These are phyloP conservation scores for Lactarius deliciosus DNA, from an alignment of 768 basidiomycete species.

Conservation along the genomic window DNA sequence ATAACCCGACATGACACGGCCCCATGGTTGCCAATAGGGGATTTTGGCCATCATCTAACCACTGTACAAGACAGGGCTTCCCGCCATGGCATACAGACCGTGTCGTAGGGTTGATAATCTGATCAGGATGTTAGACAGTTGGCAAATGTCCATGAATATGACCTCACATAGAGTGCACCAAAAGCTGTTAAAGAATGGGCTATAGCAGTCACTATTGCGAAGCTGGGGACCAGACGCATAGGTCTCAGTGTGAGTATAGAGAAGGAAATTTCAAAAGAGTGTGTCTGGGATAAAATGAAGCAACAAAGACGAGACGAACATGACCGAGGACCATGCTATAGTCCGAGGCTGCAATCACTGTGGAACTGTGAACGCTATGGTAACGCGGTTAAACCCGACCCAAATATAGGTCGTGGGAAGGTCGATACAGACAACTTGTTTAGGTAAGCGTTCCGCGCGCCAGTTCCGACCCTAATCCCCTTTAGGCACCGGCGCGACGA, in stretches of 20 bases:
- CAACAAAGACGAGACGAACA: background rate
- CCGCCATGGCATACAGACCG: constrained; percentile 48
- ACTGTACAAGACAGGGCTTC: constrained; percentile 52
- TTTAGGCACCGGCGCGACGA: background rate
- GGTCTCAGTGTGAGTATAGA: background rate
- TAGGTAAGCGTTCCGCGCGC: background rate
- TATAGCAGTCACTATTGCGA: constrained; percentile 4
- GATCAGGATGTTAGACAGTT: background rate
- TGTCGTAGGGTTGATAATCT: constrained; percentile 19
- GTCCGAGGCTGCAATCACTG: background rate
- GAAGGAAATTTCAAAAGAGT: background rate
- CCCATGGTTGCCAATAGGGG: constrained; percentile 56
- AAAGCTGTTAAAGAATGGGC: constrained; percentile 1
- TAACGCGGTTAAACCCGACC: background rate
- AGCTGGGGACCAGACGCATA: constrained; percentile 14
- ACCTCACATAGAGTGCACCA: constrained; percentile 23
- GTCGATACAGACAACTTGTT: no score
- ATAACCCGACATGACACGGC: constrained; percentile 54
- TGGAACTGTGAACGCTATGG: constrained; percentile 6
- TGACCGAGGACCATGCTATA: background rate
- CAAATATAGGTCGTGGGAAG: constrained; percentile 8
- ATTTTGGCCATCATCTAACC: constrained; percentile 59
- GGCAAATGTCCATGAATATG: background rate
- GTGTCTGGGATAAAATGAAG: background rate
- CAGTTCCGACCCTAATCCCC: background rate